phyloP scores from a whole-genome alignment of 169 alveolate species.

The Plasmodium sp. region DNA sequence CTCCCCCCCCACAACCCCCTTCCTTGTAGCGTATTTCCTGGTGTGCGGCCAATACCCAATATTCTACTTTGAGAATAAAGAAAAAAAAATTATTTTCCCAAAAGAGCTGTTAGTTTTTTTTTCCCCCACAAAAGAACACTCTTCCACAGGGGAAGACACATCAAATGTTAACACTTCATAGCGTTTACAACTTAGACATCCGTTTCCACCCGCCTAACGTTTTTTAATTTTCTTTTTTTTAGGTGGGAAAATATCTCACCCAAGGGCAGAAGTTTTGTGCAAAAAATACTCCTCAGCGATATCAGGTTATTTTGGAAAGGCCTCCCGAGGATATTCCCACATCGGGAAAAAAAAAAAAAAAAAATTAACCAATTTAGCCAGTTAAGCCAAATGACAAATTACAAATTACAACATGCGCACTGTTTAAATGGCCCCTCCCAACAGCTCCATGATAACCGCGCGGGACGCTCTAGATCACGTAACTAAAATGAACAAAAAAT shows the following conservation, averaged over 20 bases:
- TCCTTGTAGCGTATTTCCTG: constrained; percentile 40
- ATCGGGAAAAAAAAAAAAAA: not conserved
- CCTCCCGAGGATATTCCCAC: not conserved
- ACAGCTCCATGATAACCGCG: constrained; percentile 41
- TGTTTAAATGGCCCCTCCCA: not conserved
- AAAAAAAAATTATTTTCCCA: not conserved
- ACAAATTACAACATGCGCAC: not conserved
- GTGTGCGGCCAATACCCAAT: constrained; percentile 39
- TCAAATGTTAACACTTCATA: not conserved
- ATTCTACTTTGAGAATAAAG: constrained; percentile 7
- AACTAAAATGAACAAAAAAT: not conserved
- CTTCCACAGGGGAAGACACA: not conserved
- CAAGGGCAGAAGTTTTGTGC: constrained; percentile 39
- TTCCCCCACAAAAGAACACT: not conserved
- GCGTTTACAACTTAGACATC: not conserved
- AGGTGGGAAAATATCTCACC: constrained; percentile 28
- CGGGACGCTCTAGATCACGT: constrained; percentile 60
- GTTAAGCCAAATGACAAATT: not conserved
- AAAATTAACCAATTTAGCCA: not conserved
- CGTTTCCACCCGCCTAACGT: not conserved
- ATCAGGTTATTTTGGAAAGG: constrained; percentile 7
- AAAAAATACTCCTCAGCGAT: constrained; percentile 28
- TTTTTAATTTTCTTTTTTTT: not conserved
- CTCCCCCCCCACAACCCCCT: not conserved
- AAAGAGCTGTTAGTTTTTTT: constrained; percentile 3